These are phyloP conservation scores for Suillus occidentalis DNA, from an alignment of 768 basidiomycete genomes.

Conservation along the genomic window DNA sequence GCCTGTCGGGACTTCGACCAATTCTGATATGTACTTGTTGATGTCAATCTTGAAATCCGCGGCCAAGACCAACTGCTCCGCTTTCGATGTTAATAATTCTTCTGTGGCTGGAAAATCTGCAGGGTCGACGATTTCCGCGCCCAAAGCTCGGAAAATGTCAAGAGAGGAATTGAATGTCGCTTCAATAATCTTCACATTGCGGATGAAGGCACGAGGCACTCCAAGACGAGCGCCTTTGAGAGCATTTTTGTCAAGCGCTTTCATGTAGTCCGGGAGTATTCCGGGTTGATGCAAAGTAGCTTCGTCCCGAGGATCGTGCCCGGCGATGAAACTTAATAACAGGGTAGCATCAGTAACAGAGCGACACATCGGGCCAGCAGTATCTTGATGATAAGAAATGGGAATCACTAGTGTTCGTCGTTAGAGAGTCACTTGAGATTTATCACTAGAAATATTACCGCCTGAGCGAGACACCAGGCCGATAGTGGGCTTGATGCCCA, in stretches of 20 bases:
- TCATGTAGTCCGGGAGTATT: conserved; percentile 53
- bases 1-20: conserved; percentile 54
- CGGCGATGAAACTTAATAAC: conserved; percentile 53
- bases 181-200: conserved; percentile 22
- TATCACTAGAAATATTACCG: conserved; percentile 21
- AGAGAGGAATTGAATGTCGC: conserved; percentile 41
- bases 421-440: background rate
- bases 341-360: conserved; percentile 56
- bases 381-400: conserved; percentile 57
- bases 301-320: conserved; percentile 52
- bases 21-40: conserved; percentile 41
- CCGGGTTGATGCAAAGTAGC: conserved; percentile 51
- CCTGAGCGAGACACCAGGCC: conserved; percentile 40
- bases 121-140: conserved; percentile 51
- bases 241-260: conserved; percentile 48
- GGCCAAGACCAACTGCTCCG: conserved; percentile 49
- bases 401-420: conserved; percentile 46
- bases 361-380: conserved; percentile 57
- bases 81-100: conserved; percentile 43
- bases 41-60: conserved; percentile 53
- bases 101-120: conserved; percentile 49
- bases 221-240: conserved; percentile 54
- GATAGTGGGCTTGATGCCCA: conserved; percentile 41
- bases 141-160: conserved; percentile 36
- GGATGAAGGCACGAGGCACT: conserved; percentile 43